These are phyloP conservation scores for Phytomonas sp. DNA, from an alignment of 208 protist species.

Conservation along the genomic window DNA sequence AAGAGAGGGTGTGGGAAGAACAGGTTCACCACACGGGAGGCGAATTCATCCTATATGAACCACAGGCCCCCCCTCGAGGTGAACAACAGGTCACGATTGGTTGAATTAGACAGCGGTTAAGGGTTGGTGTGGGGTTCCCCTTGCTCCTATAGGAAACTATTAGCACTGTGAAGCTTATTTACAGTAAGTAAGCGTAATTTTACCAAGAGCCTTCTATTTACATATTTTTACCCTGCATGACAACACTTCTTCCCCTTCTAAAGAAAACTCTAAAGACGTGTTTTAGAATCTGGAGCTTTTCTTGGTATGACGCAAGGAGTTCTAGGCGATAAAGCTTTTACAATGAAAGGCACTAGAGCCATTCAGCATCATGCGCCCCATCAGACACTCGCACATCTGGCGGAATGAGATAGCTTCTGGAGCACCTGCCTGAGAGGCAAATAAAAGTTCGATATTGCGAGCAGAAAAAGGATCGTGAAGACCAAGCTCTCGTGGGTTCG, in stretches of 20 bases:
- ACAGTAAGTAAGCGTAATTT: background rate
- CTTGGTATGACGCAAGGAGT: slow-evolving; percentile 5
- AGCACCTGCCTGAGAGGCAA: slow-evolving; percentile 14
- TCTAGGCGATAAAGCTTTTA: slow-evolving; percentile 31
- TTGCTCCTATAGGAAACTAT: background rate
- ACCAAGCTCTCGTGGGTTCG: slow-evolving; percentile 39
- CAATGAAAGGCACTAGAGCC: slow-evolving; percentile 49
- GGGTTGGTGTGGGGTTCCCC: background rate
- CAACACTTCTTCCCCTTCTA: background rate
- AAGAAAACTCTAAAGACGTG: background rate
- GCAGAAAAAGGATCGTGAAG: slow-evolving; percentile 45
- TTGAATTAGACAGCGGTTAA: background rate
- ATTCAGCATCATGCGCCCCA: slow-evolving; percentile 82
- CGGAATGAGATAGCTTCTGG: slow-evolving; percentile 34
- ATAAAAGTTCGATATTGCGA: slow-evolving; percentile 49
- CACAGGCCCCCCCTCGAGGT: background rate
- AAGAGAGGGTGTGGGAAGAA: background rate
- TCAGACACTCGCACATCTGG: slow-evolving; percentile 42
- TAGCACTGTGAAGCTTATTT: background rate
- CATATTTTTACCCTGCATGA: background rate
- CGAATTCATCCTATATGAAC: no score
- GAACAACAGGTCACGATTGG: background rate
- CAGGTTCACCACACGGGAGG: background rate
- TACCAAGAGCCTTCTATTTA: background rate
- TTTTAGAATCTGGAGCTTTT: background rate